A percentile compares a stretch with the other conserved stretches of the same genome.
Evolutionary conservation across 2,329 filamentous ascomycete species (phyloP).

Genomic region (Dactylellina cionopaga): DNA sequence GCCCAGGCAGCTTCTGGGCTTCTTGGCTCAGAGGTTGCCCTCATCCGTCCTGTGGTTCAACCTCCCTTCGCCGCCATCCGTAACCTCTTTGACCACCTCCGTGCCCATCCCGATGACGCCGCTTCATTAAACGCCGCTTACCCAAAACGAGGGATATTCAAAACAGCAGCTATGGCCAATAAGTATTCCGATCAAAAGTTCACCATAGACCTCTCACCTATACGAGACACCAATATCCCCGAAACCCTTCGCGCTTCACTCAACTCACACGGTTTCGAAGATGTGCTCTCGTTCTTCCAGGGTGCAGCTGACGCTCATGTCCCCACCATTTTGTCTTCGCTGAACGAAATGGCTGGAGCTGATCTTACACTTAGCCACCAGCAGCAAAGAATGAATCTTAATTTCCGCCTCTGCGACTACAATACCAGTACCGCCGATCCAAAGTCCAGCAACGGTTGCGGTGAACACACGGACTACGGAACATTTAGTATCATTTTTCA

Average conservation of each 20-base stretch:
- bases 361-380: background rate
- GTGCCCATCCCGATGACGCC: background rate
- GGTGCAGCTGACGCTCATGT: background rate
- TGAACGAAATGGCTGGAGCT: background rate
- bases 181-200: conserved; percentile 8
- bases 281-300: conserved; percentile 9
- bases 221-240: background rate
- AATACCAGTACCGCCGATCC: conserved; percentile 3
- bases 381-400: conserved; percentile 2
- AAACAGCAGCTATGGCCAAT: background rate
- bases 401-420: conserved; percentile 18
- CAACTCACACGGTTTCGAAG: background rate
- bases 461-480: conserved; percentile 18
- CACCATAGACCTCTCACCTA: conserved; percentile 9
- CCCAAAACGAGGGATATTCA: conserved; percentile 18
- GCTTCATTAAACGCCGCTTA: conserved; percentile 3
- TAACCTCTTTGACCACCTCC: conserved; percentile 4
- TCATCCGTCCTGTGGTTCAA: background rate
- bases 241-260: background rate
- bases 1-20: background rate
- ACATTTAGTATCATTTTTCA: conserved; percentile 23
- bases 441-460: conserved; percentile 6
- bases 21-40: background rate
- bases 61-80: conserved; percentile 3
- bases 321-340: conserved; percentile 1